Base-by-base conservation (phyloP, 768 basidiomycete genomes). In the Daedalea quercina region DNA sequence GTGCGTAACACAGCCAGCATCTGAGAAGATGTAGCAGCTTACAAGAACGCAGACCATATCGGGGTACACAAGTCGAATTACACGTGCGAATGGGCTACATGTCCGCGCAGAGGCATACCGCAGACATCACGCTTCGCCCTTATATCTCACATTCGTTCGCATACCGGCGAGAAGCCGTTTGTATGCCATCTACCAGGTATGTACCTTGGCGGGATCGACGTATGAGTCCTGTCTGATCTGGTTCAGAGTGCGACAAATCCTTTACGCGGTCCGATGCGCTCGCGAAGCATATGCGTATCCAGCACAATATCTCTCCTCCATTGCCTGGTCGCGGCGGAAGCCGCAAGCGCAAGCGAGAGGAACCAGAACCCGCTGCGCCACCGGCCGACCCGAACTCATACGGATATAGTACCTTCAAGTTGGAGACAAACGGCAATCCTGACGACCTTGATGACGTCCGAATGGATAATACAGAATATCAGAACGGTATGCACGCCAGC, bases 241-340 rank as follows among this genome's bases (percentile, higher is more conserved):
- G 23, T 51, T 22, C 61, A 94, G 94, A 94, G 72, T 97, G 94
- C 65, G 90, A 91, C 74, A 94, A 92, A 62, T 87, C 90, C 0
- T 97, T 97, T 69, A 94, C 93, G 9, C 91, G 94, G 41, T 92
- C 92, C 1, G 94, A 96, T 69, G 92, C 94, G 9, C 81, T 95
- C 19, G 85, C 85, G 20, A 95, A 95, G 64, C 94, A 96, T 67
- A 86, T 93, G 81, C 85, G 91, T 23, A 81, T 89, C 28, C 89
- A 94, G 62, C 89, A 93, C 69, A 84, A 87, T 60, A 82, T 88
- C 63, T 76, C 76, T 1, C 84, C 87, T 0, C 87, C 89, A 0
- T 75, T 81, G 1, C 85, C 90, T 0, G 82, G 84, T 4, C 78
- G 86, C 35, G 87, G 85, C 42, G 85, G 85, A 22, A 73, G 70